A percentile compares a stretch with the other conserved stretches of the same genome.
Conservation (phyloP, 768 basidiomycete species). For the Kondoa malvinella region DNA sequence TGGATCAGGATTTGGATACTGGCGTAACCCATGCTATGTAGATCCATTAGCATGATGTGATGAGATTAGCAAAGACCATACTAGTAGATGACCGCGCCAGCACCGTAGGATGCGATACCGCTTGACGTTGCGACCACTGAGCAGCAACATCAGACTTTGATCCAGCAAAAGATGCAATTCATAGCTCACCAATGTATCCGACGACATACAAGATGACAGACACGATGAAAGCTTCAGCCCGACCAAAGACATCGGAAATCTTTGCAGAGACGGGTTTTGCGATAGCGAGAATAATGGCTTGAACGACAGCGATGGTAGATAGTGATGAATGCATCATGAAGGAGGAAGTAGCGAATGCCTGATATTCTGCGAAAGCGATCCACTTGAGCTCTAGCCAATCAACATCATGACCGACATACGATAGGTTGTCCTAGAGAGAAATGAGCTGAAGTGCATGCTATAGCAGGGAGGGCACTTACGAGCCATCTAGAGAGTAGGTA, state of each 20-base stretch:
- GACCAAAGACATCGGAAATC: conserved; percentile 51
- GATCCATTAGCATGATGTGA: neutral
- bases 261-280: conserved; percentile 58
- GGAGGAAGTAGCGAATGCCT: conserved; percentile 39
- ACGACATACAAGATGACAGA: conserved; percentile 48
- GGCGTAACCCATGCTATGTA: conserved; percentile 20
- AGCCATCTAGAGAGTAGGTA: conserved; percentile 17
- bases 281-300: conserved; percentile 27
- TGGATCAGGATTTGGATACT: conserved; percentile 33
- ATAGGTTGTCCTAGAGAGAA: neutral
- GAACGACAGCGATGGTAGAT: conserved; percentile 37
- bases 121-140: conserved; percentile 18
- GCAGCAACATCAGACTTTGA: neutral
- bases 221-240: conserved; percentile 46
- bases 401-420: too few species aligned
- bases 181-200: conserved; percentile 33
- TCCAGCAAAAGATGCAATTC: neutral
- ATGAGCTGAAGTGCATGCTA: too few species aligned
- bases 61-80: conserved; percentile 18
- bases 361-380: neutral
- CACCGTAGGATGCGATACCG: conserved; percentile 28
- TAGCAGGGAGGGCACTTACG: conserved; percentile 6
- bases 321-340: conserved; percentile 44
- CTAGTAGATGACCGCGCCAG: conserved; percentile 26
- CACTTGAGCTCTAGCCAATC: too few species aligned